phyloP scores from a whole-genome alignment of 352 stramenopile genomes.

The Globisporangium megalacanthum region DNA sequence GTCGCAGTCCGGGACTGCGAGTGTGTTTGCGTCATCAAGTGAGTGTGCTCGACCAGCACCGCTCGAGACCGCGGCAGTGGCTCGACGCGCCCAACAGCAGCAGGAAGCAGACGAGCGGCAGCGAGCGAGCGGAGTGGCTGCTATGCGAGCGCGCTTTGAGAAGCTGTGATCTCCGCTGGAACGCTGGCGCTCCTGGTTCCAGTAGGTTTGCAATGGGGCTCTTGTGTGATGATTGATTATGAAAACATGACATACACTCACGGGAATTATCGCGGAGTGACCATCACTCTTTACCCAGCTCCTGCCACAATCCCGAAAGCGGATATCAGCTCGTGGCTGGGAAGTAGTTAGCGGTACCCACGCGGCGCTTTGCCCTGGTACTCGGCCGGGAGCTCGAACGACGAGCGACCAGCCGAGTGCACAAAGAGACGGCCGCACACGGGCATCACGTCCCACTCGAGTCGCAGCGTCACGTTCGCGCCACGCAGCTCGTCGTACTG shows the following conservation, averaged over 20 bases:
- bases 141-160: slow-evolving; percentile 72
- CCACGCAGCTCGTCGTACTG: slow-evolving; percentile 72
- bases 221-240: neutral
- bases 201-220: slow-evolving; percentile 5
- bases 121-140: slow-evolving; percentile 42
- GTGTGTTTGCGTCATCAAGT: neutral
- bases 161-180: slow-evolving; percentile 23
- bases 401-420: slow-evolving; percentile 39
- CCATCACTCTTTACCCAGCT: neutral
- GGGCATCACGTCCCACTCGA: slow-evolving; percentile 87
- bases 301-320: neutral
- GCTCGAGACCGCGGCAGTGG: neutral
- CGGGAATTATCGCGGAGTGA: neutral
- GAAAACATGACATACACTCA: too few relatives aligned
- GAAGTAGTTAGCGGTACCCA: neutral
- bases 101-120: slow-evolving; percentile 13
- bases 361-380: slow-evolving; percentile 64
- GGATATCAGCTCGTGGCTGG: too few relatives aligned
- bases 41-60: neutral
- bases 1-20: slow-evolving; percentile 2
- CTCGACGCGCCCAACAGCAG: too few relatives aligned
- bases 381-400: slow-evolving; percentile 51
- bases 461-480: slow-evolving; percentile 70
- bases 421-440: slow-evolving; percentile 77
- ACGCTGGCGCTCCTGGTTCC: slow-evolving; percentile 12